A percentile compares a stretch with the other conserved stretches of the same genome.
phyloP scores from a whole-genome alignment of 495 filamentous ascomycete genomes.

The Podospora pseudopauciseta region DNA sequence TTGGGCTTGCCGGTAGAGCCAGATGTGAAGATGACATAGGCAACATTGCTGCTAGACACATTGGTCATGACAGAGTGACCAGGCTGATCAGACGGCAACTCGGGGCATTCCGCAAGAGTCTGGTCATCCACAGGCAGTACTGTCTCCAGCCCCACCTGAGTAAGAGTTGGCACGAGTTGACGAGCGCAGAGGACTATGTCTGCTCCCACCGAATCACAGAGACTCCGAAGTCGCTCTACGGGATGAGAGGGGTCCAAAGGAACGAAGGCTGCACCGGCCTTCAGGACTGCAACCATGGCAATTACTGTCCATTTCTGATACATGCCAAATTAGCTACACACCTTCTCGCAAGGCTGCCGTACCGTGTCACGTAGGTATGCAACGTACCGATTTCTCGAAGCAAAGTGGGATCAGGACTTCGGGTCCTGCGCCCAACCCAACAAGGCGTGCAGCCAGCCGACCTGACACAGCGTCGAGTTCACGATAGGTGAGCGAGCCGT shows the following conservation, averaged over 20 bases:
- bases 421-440: slow-evolving; percentile 45
- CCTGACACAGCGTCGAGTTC: slow-evolving; percentile 47
- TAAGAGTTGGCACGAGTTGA: slow-evolving; percentile 12
- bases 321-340: background rate
- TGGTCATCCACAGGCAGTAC: slow-evolving; percentile 19
- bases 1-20: slow-evolving; percentile 58
- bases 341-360: background rate
- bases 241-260: slow-evolving; percentile 56
- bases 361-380: slow-evolving; percentile 30
- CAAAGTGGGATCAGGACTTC: slow-evolving; percentile 54
- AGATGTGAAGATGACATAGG: slow-evolving; percentile 58
- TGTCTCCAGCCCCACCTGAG: slow-evolving; percentile 1
- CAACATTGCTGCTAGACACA: slow-evolving; percentile 14
- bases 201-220: slow-evolving; percentile 42
- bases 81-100: background rate
- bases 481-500: slow-evolving; percentile 50
- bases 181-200: slow-evolving; percentile 33
- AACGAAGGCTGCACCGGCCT: slow-evolving; percentile 54
- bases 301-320: slow-evolving; percentile 49
- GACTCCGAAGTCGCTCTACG: slow-evolving; percentile 41
- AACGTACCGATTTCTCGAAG: slow-evolving; percentile 51
- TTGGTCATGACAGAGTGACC: background rate
- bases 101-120: slow-evolving; percentile 5
- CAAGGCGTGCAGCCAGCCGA: slow-evolving; percentile 43
- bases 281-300: slow-evolving; percentile 47